Conservation (phyloP, 2,329 filamentous ascomycete genomes). For the Emericellopsis atlantica region DNA sequence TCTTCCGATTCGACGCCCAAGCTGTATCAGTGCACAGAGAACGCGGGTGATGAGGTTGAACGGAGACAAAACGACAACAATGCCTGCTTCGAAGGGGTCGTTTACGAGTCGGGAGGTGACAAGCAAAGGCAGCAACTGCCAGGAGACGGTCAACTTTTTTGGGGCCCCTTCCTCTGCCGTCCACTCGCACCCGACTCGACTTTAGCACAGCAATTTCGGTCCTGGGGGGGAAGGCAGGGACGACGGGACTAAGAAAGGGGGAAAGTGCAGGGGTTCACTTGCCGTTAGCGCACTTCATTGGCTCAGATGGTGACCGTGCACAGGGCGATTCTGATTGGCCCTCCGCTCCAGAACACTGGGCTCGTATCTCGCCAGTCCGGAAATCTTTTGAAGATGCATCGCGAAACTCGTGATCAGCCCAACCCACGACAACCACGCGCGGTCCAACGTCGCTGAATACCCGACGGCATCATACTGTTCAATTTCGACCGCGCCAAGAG, state of each 20-base stretch:
- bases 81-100: not conserved
- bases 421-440: not conserved
- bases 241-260: slow-evolving; percentile 24
- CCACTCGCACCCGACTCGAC: not conserved
- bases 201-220: slow-evolving; percentile 34
- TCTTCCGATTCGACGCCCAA: too few relatives aligned
- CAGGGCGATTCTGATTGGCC: slow-evolving; percentile 4
- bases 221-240: slow-evolving; percentile 14
- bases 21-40: too few relatives aligned
- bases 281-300: slow-evolving; percentile 15
- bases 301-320: slow-evolving; percentile 13
- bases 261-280: slow-evolving; percentile 16
- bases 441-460: not conserved
- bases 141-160: slow-evolving; percentile 24
- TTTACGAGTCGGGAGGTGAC: not conserved
- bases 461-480: not conserved
- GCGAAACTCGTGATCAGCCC: not conserved
- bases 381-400: slow-evolving; percentile 14
- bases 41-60: not conserved
- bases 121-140: not conserved
- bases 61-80: not conserved
- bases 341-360: not conserved
- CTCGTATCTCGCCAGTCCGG: not conserved
- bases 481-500: not conserved
- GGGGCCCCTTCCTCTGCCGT: slow-evolving; percentile 9